phyloP scores from a whole-genome alignment of 2,329 filamentous ascomycete species.

The Penicillium sp. region DNA sequence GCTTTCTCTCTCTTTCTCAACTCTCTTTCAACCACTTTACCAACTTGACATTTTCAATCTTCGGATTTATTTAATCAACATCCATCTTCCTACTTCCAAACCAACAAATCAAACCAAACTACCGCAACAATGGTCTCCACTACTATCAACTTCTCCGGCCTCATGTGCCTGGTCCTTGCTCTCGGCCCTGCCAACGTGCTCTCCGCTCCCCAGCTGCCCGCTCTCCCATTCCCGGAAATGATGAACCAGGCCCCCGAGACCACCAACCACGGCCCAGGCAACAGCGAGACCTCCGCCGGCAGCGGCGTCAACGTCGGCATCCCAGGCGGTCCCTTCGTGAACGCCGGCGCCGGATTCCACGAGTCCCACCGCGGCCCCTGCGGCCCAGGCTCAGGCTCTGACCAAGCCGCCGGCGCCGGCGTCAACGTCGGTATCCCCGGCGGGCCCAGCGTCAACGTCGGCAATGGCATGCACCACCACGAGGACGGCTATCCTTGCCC shows the following conservation, averaged over 20 bases:
- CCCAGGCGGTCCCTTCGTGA: slow-evolving; percentile 26
- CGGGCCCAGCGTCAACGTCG: slow-evolving; percentile 12
- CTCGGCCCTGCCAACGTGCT: slow-evolving; percentile 27
- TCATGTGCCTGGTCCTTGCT: slow-evolving; percentile 30
- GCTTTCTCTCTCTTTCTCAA: slow-evolving; percentile 6
- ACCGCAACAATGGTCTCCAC: slow-evolving; percentile 22
- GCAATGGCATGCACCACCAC: slow-evolving; percentile 10
- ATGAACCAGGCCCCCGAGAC: slow-evolving; percentile 6
- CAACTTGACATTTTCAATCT: neutral
- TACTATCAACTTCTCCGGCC: slow-evolving; percentile 24
- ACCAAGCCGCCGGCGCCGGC: slow-evolving; percentile 13
- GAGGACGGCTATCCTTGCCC: slow-evolving; percentile 16
- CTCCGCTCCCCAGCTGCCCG: slow-evolving; percentile 25
- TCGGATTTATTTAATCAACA: slow-evolving; percentile 6
- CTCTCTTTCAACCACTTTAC: slow-evolving; percentile 7
- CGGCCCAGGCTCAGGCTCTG: slow-evolving; percentile 10
- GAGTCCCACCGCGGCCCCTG: slow-evolving; percentile 16
- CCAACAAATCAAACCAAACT: neutral
- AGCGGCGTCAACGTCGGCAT: slow-evolving; percentile 19
- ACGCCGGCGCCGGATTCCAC: slow-evolving; percentile 18
- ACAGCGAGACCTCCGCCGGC: slow-evolving; percentile 18
- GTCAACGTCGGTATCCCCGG: slow-evolving; percentile 15
- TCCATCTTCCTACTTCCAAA: neutral
- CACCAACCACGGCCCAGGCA: slow-evolving; percentile 5
- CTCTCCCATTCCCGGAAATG: neutral